Evolutionary conservation across 2,329 filamentous ascomycete species (phyloP), one percentile per base, ranked within the genome.

Genomic region (Boeremia lycopersici): DNA sequence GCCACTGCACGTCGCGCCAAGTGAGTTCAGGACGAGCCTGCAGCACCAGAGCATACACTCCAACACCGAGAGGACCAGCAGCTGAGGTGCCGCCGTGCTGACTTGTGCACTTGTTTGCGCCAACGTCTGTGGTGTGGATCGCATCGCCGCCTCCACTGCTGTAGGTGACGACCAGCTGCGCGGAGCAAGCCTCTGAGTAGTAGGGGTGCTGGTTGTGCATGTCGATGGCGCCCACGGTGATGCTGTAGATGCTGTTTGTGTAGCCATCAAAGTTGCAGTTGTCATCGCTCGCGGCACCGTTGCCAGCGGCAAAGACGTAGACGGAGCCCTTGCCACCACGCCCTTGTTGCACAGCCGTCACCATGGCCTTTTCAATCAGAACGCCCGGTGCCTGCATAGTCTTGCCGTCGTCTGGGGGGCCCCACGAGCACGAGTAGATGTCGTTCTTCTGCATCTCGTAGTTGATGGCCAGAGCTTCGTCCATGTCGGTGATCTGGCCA

Each of bases 201-300:
- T 93, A 95, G 0, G 95, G 93, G 71, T 98, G 93, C n/a, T 84
- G 77, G 34, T 93, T 93, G 63, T 89, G 86, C 55, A 91, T 84
- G 73, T 97, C 93, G 59, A 99, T 89, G 30, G 93, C 93, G 33
- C 95, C 95, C 15, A 99, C 92, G 0, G 93, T 96, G 66, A 99
- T 95, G 74, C 92, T 97, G 82, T 98, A 99, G 67, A 99, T 99
- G 72, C 93, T 97, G 80, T 99, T 99, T 56, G 95, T 99, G 77
- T 99, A 99, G 34, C 95, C 95, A 72, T 99, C 95, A 73, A 99
- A 99, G 74, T 99, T 99, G 83, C 95, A 99, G 77, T 99, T 98
- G 74, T 99, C 95, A 41, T 90, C 93, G 61, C 81, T 86, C 3
- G 82, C 81, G 9, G 93, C 96, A 53, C 95, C 95, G 70, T 99